Evolutionary conservation across 2,329 filamentous ascomycete species (phyloP).

Genomic region (Colletotrichum spinosum): DNA sequence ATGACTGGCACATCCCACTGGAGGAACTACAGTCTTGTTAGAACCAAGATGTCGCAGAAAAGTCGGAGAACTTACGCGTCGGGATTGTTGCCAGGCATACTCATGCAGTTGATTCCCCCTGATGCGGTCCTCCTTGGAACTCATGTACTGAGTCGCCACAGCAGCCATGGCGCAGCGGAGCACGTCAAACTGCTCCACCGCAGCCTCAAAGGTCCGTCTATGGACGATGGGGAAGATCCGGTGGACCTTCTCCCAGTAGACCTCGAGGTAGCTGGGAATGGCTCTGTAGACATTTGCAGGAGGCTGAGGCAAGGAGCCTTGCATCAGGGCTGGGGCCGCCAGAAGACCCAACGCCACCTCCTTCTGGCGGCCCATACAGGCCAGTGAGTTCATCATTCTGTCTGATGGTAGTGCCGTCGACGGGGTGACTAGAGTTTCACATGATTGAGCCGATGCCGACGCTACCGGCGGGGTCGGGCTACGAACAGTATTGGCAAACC

Average conservation of each 20-base stretch:
- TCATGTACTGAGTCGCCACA: constrained; percentile 64
- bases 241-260: constrained; percentile 66
- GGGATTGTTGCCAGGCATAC: constrained; percentile 62
- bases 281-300: constrained; percentile 49
- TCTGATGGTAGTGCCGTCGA: constrained; percentile 52
- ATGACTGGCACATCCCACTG: constrained; percentile 62
- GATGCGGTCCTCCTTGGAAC: constrained; percentile 60
- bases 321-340: constrained; percentile 50
- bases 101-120: constrained; percentile 63
- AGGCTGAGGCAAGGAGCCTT: constrained; percentile 48
- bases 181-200: constrained; percentile 53
- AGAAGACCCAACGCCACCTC: constrained; percentile 52
- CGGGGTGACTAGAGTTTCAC: constrained; percentile 62
- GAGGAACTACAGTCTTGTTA: constrained; percentile 51
- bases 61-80: constrained; percentile 56
- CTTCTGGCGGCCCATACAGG: constrained; percentile 55
- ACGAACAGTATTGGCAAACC: constrained; percentile 58
- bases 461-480: constrained; percentile 60
- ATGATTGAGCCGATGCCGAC: constrained; percentile 56
- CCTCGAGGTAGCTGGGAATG: constrained; percentile 62
- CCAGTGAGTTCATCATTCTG: constrained; percentile 48
- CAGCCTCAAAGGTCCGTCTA: constrained; percentile 56
- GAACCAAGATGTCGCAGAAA: background rate
- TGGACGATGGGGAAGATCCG: constrained; percentile 63
- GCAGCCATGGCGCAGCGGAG: constrained; percentile 68